Percentiles rank a stretch among this genome's conserved stretches.
These are phyloP conservation scores for Annulohypoxylon stygium DNA, from an alignment of 495 filamentous ascomycete genomes.

Conservation along the genomic window DNA sequence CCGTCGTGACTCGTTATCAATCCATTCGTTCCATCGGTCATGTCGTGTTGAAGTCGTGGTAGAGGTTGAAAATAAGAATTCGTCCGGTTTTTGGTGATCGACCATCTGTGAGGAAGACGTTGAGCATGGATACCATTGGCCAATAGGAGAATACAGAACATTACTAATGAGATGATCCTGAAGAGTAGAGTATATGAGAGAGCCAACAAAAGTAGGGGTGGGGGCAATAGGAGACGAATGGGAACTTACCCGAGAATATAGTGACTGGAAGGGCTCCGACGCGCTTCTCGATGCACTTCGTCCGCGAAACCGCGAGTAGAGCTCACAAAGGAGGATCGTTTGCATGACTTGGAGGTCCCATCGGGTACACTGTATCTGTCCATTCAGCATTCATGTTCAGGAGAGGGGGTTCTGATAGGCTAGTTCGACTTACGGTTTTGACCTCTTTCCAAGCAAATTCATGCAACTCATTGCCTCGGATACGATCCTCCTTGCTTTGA, in stretches of 20 bases:
- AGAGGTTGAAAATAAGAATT: conserved; percentile 42
- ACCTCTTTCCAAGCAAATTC: conserved; percentile 61
- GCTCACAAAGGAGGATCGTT: conserved; percentile 67
- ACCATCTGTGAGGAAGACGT: conserved; percentile 60
- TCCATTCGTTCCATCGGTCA: conserved; percentile 62
- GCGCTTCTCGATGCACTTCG: conserved; percentile 57
- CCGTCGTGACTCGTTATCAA: conserved; percentile 61
- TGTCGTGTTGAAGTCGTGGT: conserved; percentile 41
- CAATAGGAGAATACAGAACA: conserved; percentile 53
- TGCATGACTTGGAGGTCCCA: conserved; percentile 67
- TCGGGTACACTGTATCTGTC: conserved; percentile 51
- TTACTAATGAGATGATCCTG: conserved; percentile 53
- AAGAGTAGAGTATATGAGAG: conserved; percentile 53
- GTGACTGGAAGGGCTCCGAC: conserved; percentile 63
- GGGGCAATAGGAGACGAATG: conserved; percentile 51
- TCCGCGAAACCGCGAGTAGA: conserved; percentile 66
- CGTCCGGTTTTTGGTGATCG: conserved; percentile 50
- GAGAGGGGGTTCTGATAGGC: not conserved
- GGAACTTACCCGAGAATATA: conserved; percentile 66
- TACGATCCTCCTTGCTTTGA: conserved; percentile 59
- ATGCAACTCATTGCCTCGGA: conserved; percentile 59
- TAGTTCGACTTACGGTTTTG: conserved; percentile 43
- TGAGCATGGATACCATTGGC: conserved; percentile 60
- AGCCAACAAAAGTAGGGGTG: conserved; percentile 55
- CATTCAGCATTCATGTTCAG: conserved; percentile 33